Evolutionary conservation across 2,329 filamentous ascomycete species (phyloP).

Genomic region (Cylindrodendrum hubeiense): DNA sequence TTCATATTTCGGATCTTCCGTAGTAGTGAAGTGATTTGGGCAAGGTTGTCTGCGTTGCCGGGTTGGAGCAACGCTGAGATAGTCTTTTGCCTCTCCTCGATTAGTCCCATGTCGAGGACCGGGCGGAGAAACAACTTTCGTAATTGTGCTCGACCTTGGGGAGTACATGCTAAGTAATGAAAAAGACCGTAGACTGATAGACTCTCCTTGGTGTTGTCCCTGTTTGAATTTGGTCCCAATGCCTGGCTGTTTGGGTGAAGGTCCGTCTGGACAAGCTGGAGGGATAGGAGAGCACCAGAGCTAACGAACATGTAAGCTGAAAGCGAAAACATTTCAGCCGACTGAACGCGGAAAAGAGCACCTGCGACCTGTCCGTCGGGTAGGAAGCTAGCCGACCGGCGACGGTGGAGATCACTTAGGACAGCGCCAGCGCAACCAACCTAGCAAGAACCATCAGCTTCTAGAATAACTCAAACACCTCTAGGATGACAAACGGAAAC

Average conservation of each 20-base stretch:
- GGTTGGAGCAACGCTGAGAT: constrained; percentile 75
- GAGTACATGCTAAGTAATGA: constrained; percentile 77
- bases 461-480: not conserved
- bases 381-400: constrained; percentile 68
- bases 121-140: constrained; percentile 88
- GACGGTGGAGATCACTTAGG: constrained; percentile 80
- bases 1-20: constrained; percentile 83
- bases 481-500: constrained; percentile 66
- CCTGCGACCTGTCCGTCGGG: constrained; percentile 68
- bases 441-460: constrained; percentile 51
- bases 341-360: constrained; percentile 66
- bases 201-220: constrained; percentile 79
- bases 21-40: constrained; percentile 70
- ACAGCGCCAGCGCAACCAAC: constrained; percentile 91
- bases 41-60: constrained; percentile 72
- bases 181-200: constrained; percentile 89
- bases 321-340: constrained; percentile 82
- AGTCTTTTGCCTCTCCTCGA: constrained; percentile 78
- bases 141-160: constrained; percentile 81
- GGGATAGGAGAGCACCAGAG: constrained; percentile 80
- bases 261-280: constrained; percentile 89
- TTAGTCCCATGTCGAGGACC: constrained; percentile 74
- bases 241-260: constrained; percentile 85
- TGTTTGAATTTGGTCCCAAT: constrained; percentile 62
- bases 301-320: constrained; percentile 80